Evolutionary conservation across 371 early-diverging fungal species (phyloP), one percentile per base, ranked within the genome.

Genomic region (Phascolomyces articulosus): DNA sequence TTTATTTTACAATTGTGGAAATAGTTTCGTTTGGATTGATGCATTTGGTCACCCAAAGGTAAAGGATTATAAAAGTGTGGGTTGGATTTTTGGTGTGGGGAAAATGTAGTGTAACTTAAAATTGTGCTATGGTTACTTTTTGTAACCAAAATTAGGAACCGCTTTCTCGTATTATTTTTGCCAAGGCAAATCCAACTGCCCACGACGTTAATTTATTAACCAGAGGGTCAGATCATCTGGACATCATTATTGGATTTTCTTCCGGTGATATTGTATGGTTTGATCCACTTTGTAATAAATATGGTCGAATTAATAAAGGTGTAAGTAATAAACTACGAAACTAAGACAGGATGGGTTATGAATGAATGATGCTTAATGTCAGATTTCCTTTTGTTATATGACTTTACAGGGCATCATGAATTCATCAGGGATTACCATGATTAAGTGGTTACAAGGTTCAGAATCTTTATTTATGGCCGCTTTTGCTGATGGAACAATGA

Each of bases 371-470:
- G 2, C 31, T 3, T 6, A 6, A 34, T 34, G 34, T 34, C 11
- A 34, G 11, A 34, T 9, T 9, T 34, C 11, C 8, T 44, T 13
- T 44, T 44, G 18, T 16, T 16, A n/a, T 44, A 18, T 44, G 16
- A 13, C 8, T 16, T 9, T 41, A n/a, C 69, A 93, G 85, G 91
- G 92, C 1, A 71, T 86, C 26, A 90, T 93, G 69, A 91, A 92
- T 58, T 78, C 82, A 40, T 80, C 85, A 6, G 69, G 84, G 13
- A 93, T 95, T 18, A 92, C 92, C 3, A 88, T 87, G 81, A 87
- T 96, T 18, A 86, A 86, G 68, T 98, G 98, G 98, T 66, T 97
- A 57, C 97, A 95, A 18, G 94, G 91, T 4, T 92, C 94, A 0
- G 95, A 95, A 60, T 88, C 76, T 26, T 72, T 87, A 68, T 96